Base-by-base conservation (phyloP, 1,139 yeast genomes). In the Kodamaea plutei region DNA sequence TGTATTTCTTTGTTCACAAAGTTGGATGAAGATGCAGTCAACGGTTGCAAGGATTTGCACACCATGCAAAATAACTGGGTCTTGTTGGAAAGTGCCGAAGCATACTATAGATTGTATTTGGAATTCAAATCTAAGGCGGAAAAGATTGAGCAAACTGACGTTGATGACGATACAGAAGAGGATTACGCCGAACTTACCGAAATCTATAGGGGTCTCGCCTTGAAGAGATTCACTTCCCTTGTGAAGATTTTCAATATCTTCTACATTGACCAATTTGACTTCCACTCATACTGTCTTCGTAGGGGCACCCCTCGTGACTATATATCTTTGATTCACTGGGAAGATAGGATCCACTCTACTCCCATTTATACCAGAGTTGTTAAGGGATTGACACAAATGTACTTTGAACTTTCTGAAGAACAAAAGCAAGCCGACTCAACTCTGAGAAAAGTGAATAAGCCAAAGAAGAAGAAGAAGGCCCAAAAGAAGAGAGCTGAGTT, bases 11-110 rank as follows among this genome's bases (percentile, higher is more conserved):
- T 87, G 34, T 91, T 91, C 64, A 87, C 97, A 19, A 83, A 84
- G 50, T 75, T 84, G 45, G 96, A 91, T 33, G 76, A 70, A 13
- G 76, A 73, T 14, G 70, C 80, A 4, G 73, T 76, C 5, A 84
- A 84, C 44, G 96, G 97, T 5, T 76, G 93, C 30, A 81, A 79
- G 44, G 97, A 91, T 53, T 66, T 91, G 45, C 95, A 84, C 50
- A 69, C 74, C 25, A 84, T 93, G 82, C 97, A 91, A 61, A 91
- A 84, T n/a, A 73, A 79, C 38, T 88, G 96, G 95, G 85, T 87
- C 37, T 61, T 93, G 41, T 61, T 74, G 23, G 96, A 87, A 52
- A 80, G 84, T 53, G 97, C 93, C 2, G 95, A 84, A 50, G 81
- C 93, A 5, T 85, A 84, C 48, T 28, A 50, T 15, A 50, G 74